Base-by-base conservation (phyloP, 106 monocot species). In the Gastrodia elata region DNA sequence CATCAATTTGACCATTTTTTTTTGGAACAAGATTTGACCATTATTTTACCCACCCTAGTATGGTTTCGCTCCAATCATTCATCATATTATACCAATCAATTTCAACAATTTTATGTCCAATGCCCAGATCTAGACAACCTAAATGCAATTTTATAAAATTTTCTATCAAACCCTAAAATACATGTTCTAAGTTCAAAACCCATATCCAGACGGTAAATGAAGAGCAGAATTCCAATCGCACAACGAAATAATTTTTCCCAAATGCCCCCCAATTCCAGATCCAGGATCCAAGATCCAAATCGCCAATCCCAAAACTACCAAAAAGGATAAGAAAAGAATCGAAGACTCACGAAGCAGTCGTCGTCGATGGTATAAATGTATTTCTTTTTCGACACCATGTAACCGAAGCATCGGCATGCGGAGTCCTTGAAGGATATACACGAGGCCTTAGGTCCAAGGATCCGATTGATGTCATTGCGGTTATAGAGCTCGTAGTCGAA, bases 381-480 rank as follows among this genome's bases (percentile, higher is more conserved):
- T 87, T 93, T 93, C 92, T 92, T 92, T 78, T 87, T 90, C 57
- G 93, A 93, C 49, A 93, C 87, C 87, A 94, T 86, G 84, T 77
- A 94, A 3, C 94, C 94, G 55, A 94, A 88, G 86, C 89, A 93
- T 18, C 92, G 72, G 81, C 89, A 93, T 18, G 92, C 89, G 75
- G 92, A 93, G 79, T 93, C 92, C 89, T 93, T 93, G 81, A 89
- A 93, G 71, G 92, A 93, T 83, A 93, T 93, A 74, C 89, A 93
- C 25, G 83, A 81, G 35, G 92, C 92, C 83, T 82, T 93, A 67
- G 92, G 92, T 0, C 92, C 92, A 28, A 92, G 82, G 77, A 92
- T 87, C 41, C 84, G 75, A 78, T 89, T 92, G 80, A 92, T 89
- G 79, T 92, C 92, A 73, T 92, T 89, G 22, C 92, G 80, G 70